Evolutionary conservation across 768 basidiomycete species (phyloP).

Genomic region (Lentinula guzmanii): DNA sequence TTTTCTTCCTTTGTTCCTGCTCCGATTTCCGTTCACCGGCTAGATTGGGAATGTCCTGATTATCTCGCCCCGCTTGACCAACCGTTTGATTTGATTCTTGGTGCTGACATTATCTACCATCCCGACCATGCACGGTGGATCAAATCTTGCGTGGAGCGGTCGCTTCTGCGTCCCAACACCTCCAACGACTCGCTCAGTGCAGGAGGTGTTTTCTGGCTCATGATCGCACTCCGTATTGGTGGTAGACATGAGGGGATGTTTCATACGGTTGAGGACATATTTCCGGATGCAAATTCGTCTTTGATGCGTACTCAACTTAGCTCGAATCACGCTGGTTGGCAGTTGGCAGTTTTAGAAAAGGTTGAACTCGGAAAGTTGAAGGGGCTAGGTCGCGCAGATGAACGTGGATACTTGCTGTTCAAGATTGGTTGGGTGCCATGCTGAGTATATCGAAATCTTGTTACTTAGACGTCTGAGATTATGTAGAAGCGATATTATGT

Average conservation of each 20-base stretch:
- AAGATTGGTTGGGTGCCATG: conserved; percentile 60
- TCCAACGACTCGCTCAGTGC: not conserved
- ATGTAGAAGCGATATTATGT: too few relatives aligned
- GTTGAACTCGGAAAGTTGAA: conserved; percentile 43
- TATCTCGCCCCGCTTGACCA: conserved; percentile 24
- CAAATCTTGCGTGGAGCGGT: conserved; percentile 46
- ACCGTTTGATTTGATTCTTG: conserved; percentile 66
- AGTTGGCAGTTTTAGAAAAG: conserved; percentile 40
- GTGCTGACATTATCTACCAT: conserved; percentile 78
- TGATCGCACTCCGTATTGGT: conserved; percentile 62
- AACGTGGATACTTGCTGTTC: conserved; percentile 63
- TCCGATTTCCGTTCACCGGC: conserved; percentile 35
- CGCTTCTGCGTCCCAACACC: conserved; percentile 31
- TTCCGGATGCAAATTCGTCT: conserved; percentile 23
- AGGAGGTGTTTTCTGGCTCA: conserved; percentile 64
- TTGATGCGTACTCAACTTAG: not conserved
- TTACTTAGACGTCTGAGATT: too few relatives aligned
- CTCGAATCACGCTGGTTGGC: conserved; percentile 7
- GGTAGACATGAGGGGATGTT: conserved; percentile 58
- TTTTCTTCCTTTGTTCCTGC: conserved; percentile 17
- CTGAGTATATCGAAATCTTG: not conserved
- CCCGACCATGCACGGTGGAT: conserved; percentile 68
- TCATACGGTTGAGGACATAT: conserved; percentile 49
- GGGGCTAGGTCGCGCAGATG: conserved; percentile 62
- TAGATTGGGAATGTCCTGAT: conserved; percentile 61